Evolutionary conservation across 1,139 yeast species (phyloP).

Genomic region (Magnusiomyces magnusii): DNA sequence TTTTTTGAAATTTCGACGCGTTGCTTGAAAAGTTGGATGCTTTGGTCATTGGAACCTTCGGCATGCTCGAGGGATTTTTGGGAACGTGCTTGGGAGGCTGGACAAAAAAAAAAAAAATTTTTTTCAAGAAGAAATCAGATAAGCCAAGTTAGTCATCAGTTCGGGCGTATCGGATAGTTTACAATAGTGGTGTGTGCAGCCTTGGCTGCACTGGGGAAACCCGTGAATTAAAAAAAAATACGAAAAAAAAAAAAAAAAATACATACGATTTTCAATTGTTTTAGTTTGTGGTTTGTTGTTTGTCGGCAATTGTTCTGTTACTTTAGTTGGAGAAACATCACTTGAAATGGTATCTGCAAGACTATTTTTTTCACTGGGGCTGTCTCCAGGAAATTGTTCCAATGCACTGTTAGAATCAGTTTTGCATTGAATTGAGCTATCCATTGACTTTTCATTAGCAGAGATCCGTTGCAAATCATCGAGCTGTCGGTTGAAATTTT

Average conservation of each 20-base stretch:
- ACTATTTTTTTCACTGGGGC: not conserved
- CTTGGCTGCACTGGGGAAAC: not conserved
- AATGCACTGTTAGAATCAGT: not conserved
- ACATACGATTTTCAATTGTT: no score
- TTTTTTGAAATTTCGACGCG: no score
- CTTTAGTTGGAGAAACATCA: no score
- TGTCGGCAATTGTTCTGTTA: no score
- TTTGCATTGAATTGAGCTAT: not conserved
- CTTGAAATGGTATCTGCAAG: no score
- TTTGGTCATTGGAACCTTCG: slow-evolving; percentile 19
- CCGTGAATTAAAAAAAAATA: not conserved
- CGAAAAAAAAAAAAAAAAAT: no score
- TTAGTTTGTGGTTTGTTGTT: no score
- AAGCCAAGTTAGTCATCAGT: not conserved
- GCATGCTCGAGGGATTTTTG: slow-evolving; percentile 22
- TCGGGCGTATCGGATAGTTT: not conserved
- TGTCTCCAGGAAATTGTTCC: not conserved
- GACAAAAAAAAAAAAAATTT: no score
- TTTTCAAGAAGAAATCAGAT: not conserved
- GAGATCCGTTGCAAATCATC: not conserved
- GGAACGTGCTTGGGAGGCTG: slow-evolving; percentile 25
- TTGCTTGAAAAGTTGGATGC: not conserved
- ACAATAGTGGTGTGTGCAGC: not conserved
- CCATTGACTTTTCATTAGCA: not conserved
- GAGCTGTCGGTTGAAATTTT: not conserved